These are phyloP conservation scores for Malbranchea cinnamomea DNA, from an alignment of 2,329 filamentous ascomycete genomes.

Conservation along the genomic window DNA sequence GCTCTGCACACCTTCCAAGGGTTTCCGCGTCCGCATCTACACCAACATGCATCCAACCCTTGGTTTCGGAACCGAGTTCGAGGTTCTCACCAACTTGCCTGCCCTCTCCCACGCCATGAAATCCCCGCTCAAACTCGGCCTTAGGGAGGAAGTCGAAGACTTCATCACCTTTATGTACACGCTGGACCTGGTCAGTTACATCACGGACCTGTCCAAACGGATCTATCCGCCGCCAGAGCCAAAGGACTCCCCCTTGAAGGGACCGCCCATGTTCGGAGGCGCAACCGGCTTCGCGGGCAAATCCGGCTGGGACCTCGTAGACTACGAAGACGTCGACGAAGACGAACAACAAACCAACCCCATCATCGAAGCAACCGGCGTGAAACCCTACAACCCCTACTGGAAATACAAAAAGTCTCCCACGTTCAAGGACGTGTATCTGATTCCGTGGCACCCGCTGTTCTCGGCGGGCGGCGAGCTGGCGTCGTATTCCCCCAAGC, in stretches of 20 bases:
- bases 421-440: slow-evolving; percentile 1
- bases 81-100: slow-evolving; percentile 21
- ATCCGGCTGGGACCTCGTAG: neutral
- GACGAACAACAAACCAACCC: no score
- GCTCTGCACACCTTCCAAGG: slow-evolving; percentile 20
- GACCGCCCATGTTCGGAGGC: no score
- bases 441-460: slow-evolving; percentile 9
- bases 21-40: slow-evolving; percentile 23
- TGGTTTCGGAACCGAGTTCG: slow-evolving; percentile 25
- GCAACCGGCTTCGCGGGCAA: no score
- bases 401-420: no score
- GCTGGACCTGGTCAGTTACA: slow-evolving; percentile 22
- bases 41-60: slow-evolving; percentile 20
- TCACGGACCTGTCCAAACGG: slow-evolving; percentile 12
- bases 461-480: slow-evolving; percentile 24
- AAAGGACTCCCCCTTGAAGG: neutral
- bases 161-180: slow-evolving; percentile 22
- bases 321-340: neutral
- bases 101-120: slow-evolving; percentile 17
- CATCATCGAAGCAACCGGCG: no score
- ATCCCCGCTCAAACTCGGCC: slow-evolving; percentile 17
- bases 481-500: slow-evolving; percentile 10
- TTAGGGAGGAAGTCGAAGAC: slow-evolving; percentile 21
- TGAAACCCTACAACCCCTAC: neutral
- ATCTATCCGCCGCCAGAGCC: neutral